A percentile compares a stretch with the other conserved stretches of the same genome.
Evolutionary conservation across 2,329 filamentous ascomycete species (phyloP).

Genomic region (Teratosphaeria epicoccoides): DNA sequence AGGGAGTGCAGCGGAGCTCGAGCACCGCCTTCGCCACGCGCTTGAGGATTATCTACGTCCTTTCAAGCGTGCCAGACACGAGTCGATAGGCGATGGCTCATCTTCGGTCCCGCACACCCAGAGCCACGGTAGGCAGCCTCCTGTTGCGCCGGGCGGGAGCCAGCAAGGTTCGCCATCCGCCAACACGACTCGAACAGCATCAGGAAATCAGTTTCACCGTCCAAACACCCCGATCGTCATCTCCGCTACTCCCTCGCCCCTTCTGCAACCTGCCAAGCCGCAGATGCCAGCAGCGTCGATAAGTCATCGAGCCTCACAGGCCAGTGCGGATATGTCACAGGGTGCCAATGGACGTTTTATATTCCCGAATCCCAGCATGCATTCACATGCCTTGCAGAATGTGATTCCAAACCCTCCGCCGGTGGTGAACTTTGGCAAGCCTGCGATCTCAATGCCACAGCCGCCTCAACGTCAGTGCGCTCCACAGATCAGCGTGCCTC

Average conservation of each 20-base stretch:
- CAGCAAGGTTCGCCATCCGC: background rate
- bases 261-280: background rate
- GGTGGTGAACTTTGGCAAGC: background rate
- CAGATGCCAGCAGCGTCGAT: background rate
- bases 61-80: background rate
- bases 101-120: background rate
- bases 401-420: background rate
- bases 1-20: background rate
- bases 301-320: background rate
- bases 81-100: background rate
- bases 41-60: background rate
- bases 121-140: background rate
- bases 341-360: background rate
- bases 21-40: background rate
- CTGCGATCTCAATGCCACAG: background rate
- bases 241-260: background rate
- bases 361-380: background rate
- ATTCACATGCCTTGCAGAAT: background rate
- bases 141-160: background rate
- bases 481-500: background rate
- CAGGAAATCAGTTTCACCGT: background rate
- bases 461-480: background rate
- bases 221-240: background rate
- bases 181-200: background rate
- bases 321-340: background rate